These are phyloP conservation scores for Jasminum sambac DNA, from an alignment of 257 asterid species.

Conservation along the genomic window DNA sequence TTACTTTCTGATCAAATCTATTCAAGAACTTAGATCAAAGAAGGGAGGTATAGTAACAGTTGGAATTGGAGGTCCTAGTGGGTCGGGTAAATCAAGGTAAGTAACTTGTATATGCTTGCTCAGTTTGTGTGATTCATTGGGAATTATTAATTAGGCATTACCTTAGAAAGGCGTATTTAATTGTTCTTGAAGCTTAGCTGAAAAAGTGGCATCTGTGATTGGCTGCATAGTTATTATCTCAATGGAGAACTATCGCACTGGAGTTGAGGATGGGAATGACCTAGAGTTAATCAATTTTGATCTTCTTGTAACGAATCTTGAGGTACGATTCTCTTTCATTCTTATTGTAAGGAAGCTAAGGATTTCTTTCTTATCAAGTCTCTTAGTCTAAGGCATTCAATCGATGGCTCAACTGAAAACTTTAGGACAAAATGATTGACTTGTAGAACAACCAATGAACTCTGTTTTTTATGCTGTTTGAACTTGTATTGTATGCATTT, in stretches of 20 bases:
- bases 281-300: constrained; percentile 88
- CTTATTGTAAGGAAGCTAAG: background rate
- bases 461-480: background rate
- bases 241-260: constrained; percentile 96
- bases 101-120: constrained; percentile 14
- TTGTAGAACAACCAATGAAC: background rate
- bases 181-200: constrained; percentile 87
- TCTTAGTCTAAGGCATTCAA: constrained; percentile 6
- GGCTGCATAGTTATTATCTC: constrained; percentile 80
- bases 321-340: constrained; percentile 47
- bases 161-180: constrained; percentile 30
- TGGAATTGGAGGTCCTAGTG: constrained; percentile 98
- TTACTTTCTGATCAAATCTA: constrained; percentile 90
- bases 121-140: background rate
- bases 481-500: constrained; percentile 20
- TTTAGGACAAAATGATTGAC: background rate
- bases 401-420: constrained; percentile 1
- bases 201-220: constrained; percentile 94
- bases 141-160: constrained; percentile 16
- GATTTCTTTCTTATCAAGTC: constrained; percentile 1
- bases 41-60: constrained; percentile 84
- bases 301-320: constrained; percentile 82
- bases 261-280: constrained; percentile 85
- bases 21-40: constrained; percentile 95
- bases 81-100: constrained; percentile 97